Evolutionary conservation across 768 basidiomycete genomes (phyloP).

Genomic region (Erythrobasidium yunnanense): DNA sequence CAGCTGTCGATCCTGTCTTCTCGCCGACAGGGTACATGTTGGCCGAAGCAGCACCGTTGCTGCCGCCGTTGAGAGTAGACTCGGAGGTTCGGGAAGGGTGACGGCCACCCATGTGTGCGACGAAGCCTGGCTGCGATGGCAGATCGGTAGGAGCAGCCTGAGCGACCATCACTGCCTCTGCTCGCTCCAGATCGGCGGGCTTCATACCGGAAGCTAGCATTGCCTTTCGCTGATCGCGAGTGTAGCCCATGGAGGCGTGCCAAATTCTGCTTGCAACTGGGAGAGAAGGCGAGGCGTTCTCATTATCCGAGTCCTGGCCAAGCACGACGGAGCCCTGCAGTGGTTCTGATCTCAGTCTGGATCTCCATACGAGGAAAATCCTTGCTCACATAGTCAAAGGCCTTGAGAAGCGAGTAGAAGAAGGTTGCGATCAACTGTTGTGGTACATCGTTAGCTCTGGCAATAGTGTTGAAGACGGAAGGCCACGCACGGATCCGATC

Average conservation of each 20-base stretch:
- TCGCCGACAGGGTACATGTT: too few relatives aligned
- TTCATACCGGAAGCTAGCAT: constrained; percentile 19
- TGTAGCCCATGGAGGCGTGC: constrained; percentile 18
- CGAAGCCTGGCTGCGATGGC: too few relatives aligned
- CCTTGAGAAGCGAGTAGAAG: constrained; percentile 25
- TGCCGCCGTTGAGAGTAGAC: too few relatives aligned
- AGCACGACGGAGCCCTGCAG: constrained; percentile 21
- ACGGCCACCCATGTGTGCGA: too few relatives aligned
- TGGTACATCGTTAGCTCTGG: too few relatives aligned
- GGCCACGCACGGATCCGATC: too few relatives aligned
- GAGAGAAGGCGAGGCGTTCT: not conserved
- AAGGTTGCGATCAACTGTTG: constrained; percentile 23
- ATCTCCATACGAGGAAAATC: too few relatives aligned
- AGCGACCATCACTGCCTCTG: constrained; percentile 2
- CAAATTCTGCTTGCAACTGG: constrained; percentile 4
- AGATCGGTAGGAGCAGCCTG: not conserved
- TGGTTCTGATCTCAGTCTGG: too few relatives aligned
- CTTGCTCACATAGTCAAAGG: constrained; percentile 31
- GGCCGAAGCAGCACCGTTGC: too few relatives aligned
- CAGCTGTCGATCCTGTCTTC: too few relatives aligned
- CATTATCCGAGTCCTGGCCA: constrained; percentile 23
- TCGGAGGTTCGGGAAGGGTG: too few relatives aligned
- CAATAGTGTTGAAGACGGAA: too few relatives aligned
- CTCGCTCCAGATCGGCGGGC: constrained; percentile 12
- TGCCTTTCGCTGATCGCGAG: constrained; percentile 12